Base-by-base conservation (phyloP, 106 monocot species). In the Agapanthus africanus region DNA sequence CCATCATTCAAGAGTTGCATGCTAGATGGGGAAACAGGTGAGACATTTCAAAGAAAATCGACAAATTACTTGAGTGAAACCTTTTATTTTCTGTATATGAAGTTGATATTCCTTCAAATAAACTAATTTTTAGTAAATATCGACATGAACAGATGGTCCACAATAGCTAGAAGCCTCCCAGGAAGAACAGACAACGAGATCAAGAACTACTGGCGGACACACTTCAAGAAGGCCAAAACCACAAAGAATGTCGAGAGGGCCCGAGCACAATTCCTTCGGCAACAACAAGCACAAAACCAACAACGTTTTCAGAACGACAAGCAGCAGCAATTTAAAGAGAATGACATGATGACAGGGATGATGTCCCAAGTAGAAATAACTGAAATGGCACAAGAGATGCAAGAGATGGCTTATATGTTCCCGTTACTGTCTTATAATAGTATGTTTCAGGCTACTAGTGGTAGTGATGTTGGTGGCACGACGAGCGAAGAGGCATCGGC, bases 161-260 rank as follows among this genome's bases (percentile, higher is more conserved):
- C 85, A 6, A 90, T 90, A 35, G 90, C 85, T 0, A 66, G 85
- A 33, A 85, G 83, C 73, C 59, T 84, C 13, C 83, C 83, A 0
- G 83, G 83, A 19, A 83, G 83, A 72, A 83, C 83, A 0, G 83
- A 83, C 38, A 83, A 83, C 40, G 83, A 83, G 72, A 83, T 83
- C 62, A 83, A 83, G 79, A 83, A 83, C 71, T 83, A 79, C 78
- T 85, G 85, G 85, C 72, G 90, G 67, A 90, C 90, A 2, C 90
- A 90, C 57, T 85, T 80, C 83, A 89, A 89, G 82, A 83, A 81
- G 76, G 71, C 65, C 30, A 89, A 82, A 62, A 41, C 89, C 7
- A 74, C 78, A 1, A 89, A 82, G 75, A 82, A 76, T 34, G 59
- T 74, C 14, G 84, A 88, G 23, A 44, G 68, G 27, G 82, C 79